phyloP scores from a whole-genome alignment of 805 yeast species.

The Saturnispora zaruensis region DNA sequence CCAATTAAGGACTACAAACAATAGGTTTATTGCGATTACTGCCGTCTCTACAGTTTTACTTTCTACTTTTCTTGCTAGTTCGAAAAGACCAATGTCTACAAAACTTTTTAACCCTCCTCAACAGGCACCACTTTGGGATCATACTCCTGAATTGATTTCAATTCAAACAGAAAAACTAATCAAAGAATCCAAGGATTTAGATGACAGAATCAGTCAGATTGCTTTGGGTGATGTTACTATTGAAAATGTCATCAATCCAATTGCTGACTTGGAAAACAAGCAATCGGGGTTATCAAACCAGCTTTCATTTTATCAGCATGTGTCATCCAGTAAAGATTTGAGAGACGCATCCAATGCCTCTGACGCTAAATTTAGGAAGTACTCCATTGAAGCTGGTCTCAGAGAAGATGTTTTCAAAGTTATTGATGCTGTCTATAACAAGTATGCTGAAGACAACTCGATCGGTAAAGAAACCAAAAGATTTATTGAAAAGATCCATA shows the following conservation, averaged over 20 bases:
- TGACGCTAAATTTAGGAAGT: slow-evolving; percentile 47
- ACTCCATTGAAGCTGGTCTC: slow-evolving; percentile 52
- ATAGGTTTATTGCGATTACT: background rate
- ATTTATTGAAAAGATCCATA: slow-evolving; percentile 47
- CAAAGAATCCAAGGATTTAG: slow-evolving; percentile 34
- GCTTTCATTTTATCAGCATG: slow-evolving; percentile 64
- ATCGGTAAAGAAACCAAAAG: slow-evolving; percentile 49
- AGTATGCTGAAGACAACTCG: slow-evolving; percentile 23
- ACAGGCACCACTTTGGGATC: slow-evolving; percentile 49
- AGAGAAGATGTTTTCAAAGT: slow-evolving; percentile 60
- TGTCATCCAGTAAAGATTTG: slow-evolving; percentile 52
- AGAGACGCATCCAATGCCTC: slow-evolving; percentile 66
- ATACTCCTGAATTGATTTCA: slow-evolving; percentile 43
- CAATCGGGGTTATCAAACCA: slow-evolving; percentile 39
- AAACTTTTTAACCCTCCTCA: slow-evolving; percentile 24
- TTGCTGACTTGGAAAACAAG: slow-evolving; percentile 43
- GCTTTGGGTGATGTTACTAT: slow-evolving; percentile 40
- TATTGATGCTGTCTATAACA: slow-evolving; percentile 44
- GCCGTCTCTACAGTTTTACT: background rate
- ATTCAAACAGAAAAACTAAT: slow-evolving; percentile 37
- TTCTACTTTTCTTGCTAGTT: background rate
- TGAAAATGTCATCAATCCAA: slow-evolving; percentile 47
- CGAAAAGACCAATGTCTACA: background rate
- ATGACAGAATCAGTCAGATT: slow-evolving; percentile 44
- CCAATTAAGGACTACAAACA: background rate